Evolutionary conservation across 495 filamentous ascomycete species (phyloP), one percentile per base, ranked within the genome.

Genomic region (Penicillium mononematosum): DNA sequence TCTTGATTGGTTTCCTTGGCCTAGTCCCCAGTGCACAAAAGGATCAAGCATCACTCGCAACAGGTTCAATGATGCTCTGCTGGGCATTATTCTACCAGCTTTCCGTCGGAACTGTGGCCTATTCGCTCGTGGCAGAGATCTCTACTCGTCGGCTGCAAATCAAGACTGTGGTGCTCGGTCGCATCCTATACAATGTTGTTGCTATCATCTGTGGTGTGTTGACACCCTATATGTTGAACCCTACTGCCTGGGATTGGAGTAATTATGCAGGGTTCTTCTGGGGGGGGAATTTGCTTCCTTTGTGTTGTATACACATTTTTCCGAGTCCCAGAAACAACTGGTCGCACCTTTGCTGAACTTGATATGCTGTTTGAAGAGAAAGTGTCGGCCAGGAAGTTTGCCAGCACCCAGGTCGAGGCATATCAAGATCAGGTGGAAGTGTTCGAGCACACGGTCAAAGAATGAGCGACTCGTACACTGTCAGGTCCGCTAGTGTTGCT

Each of bases 31-130:
- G 34, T 36, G 4, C 34, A 5, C 34, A 36, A 5, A 36, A 14
- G 14, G 34, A 36, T 16, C 34, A 36, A 16, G 34, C 34, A 36
- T 36, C 34, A 36, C 34, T 36, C 34, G 34, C 34, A 36, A 36
- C 34, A 36, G 34, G 34, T 12, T 36, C 34, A 36, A 12, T 36
- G 34, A 36, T 36, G 34, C 34, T 36, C 34, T 36, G 34, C 14
- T 36, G 34, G 34, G 34, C 34, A 36, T 36, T 36, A 6, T 67
- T 24, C 65, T 89, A 89, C 64, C 79, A 87, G 59, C 67, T 82
- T 36, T 83, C 84, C 0, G 81, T 89, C 24, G 86, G 86, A 0
- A 86, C 85, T 1, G 81, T 87, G 14, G 84, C 81, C 59, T 88
- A 86, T 66, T 83, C 81, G 11, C 74, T 89, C 36, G 85, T 88